Percentiles rank a stretch among this genome's conserved stretches.
These are phyloP conservation scores for Lagerstroemia speciosa DNA, from an alignment of 345 rosid species.

Conservation along the genomic window DNA sequence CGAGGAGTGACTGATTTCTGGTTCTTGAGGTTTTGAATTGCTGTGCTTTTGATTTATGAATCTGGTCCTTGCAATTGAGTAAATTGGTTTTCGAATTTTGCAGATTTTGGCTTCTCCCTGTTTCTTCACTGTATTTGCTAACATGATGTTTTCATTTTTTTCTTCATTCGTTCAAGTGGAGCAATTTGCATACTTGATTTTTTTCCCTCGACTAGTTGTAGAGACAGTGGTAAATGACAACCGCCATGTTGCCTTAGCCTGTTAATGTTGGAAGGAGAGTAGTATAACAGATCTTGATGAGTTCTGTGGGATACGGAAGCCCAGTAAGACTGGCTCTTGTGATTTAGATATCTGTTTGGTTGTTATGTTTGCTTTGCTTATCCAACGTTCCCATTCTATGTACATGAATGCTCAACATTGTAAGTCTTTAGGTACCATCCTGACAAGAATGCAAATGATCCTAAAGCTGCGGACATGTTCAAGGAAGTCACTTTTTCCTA, in stretches of 20 bases:
- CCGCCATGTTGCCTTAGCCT: background rate
- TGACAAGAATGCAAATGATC: constrained; percentile 93
- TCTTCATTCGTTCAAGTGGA: background rate
- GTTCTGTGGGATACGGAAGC: background rate
- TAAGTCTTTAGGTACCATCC: constrained; percentile 78
- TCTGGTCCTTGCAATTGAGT: background rate
- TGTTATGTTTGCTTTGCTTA: background rate
- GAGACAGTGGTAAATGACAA: background rate
- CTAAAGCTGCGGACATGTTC: constrained; percentile 84
- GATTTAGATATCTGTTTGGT: background rate
- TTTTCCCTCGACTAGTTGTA: background rate
- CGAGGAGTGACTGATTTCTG: no score
- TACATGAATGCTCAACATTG: background rate
- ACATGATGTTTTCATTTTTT: background rate
- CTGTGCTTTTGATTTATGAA: background rate
- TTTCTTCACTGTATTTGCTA: background rate
- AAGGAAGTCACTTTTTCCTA: constrained; percentile 93
- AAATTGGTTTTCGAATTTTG: background rate
- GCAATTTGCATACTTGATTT: background rate
- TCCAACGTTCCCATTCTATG: background rate
- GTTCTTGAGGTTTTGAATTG: background rate
- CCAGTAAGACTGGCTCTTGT: background rate
- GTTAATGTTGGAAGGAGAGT: background rate
- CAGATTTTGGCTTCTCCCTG: background rate
- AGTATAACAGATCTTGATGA: background rate